Conservation (phyloP, 1,284 basidiomycete genomes). For the Cryptococcus floricola region DNA sequence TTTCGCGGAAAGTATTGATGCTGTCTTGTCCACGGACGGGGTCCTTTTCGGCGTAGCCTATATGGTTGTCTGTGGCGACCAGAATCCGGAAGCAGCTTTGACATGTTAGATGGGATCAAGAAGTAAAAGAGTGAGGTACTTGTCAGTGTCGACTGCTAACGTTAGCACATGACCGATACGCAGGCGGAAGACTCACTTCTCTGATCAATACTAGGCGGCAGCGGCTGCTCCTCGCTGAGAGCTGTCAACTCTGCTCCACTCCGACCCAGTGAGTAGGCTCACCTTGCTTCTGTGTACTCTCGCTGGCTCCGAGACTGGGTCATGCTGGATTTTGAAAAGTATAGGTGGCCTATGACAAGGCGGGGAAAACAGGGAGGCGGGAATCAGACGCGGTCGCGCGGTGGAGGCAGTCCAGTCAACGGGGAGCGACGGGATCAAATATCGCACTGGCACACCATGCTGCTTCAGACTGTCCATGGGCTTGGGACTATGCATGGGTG, state of each 20-base stretch:
- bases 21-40: slow-evolving; percentile 92
- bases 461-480: no score
- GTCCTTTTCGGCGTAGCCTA: slow-evolving; percentile 92
- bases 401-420: background rate
- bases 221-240: slow-evolving; percentile 12
- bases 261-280: background rate
- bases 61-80: slow-evolving; percentile 91
- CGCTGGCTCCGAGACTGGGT: no score
- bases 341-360: no score
- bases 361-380: no score
- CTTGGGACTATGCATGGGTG: no score
- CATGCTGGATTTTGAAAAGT: no score
- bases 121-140: background rate
- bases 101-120: background rate
- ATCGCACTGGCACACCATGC: no score
- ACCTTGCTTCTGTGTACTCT: background rate
- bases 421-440: no score
- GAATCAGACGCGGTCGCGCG: background rate
- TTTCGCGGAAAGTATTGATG: slow-evolving; percentile 91
- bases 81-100: slow-evolving; percentile 65
- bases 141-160: background rate
- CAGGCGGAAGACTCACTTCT: slow-evolving; percentile 19
- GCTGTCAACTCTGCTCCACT: background rate
- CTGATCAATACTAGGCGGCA: slow-evolving; percentile 33
- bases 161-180: background rate